phyloP scores from a whole-genome alignment of 2,329 filamentous ascomycete species.

The Colletotrichum sp. region DNA sequence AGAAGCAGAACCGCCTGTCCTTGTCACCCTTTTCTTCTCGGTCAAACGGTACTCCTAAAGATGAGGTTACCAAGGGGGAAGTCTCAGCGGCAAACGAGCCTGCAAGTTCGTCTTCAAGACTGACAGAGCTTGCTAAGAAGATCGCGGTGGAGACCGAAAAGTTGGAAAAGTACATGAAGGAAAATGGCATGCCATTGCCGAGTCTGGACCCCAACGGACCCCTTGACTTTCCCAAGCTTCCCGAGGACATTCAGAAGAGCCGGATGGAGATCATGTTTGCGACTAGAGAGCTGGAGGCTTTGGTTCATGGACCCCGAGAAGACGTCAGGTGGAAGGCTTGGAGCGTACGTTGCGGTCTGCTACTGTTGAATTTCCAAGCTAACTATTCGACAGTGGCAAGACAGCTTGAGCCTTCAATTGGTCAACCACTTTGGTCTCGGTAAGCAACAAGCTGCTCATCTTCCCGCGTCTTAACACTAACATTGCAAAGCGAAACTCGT shows the following conservation, averaged over 20 bases:
- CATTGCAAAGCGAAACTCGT: conserved; percentile 50
- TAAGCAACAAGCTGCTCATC: conserved; percentile 26
- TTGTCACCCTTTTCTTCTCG: conserved; percentile 30
- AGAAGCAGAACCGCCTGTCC: conserved; percentile 38
- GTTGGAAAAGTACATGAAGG: conserved; percentile 51
- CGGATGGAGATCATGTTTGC: conserved; percentile 53
- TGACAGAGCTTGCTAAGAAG: conserved; percentile 50
- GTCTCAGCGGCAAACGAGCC: background rate
- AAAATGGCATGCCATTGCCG: conserved; percentile 44
- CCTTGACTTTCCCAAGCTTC: conserved; percentile 51
- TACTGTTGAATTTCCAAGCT: background rate
- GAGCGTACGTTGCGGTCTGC: conserved; percentile 45
- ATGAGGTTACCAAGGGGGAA: background rate
- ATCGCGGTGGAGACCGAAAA: conserved; percentile 55
- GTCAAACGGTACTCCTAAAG: background rate
- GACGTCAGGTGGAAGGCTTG: conserved; percentile 56
- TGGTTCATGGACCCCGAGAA: conserved; percentile 56
- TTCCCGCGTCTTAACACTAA: conserved; percentile 1
- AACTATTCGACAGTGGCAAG: conserved; percentile 45
- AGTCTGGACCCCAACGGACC: conserved; percentile 50
- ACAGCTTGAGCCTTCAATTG: conserved; percentile 54
- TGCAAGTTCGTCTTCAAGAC: conserved; percentile 30
- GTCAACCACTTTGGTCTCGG: conserved; percentile 56
- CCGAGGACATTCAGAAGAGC: conserved; percentile 48
- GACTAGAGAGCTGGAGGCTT: conserved; percentile 49